Evolutionary conservation across 345 rosid species (phyloP).

Genomic region (Fremontodendron californicum): DNA sequence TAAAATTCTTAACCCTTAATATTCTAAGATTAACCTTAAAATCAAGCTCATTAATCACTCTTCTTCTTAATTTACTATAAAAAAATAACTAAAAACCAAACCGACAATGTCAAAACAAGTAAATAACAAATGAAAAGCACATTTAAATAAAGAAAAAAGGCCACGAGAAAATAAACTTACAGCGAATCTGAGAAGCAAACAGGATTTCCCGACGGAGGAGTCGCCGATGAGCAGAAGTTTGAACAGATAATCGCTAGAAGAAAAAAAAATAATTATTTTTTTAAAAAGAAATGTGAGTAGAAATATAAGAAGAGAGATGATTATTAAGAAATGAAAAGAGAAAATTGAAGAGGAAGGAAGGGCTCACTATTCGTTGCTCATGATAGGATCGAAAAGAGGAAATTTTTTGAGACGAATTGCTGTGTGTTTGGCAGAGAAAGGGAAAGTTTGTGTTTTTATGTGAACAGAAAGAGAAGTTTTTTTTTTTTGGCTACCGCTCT

Average conservation of each 20-base stretch:
- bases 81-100: background rate
- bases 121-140: background rate
- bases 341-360: background rate
- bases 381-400: constrained; percentile 20
- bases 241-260: constrained; percentile 58
- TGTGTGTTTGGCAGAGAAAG: background rate
- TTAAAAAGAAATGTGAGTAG: background rate
- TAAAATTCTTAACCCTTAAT: constrained; percentile 1
- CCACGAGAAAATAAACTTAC: constrained; percentile 30
- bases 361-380: constrained; percentile 58
- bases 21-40: background rate
- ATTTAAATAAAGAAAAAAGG: background rate
- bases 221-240: constrained; percentile 79
- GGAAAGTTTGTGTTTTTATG: constrained; percentile 8
- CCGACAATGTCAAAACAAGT: background rate
- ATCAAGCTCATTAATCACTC: background rate
- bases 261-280: background rate
- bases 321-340: background rate
- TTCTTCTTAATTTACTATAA: background rate
- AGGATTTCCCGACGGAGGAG: constrained; percentile 79
- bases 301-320: background rate
- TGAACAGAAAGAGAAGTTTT: background rate
- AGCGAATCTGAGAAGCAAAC: constrained; percentile 74
- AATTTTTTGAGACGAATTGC: background rate
- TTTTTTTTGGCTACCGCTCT: background rate